phyloP scores from a whole-genome alignment of 176 grass and related monocot species.

The Oropetium thomaeum region DNA sequence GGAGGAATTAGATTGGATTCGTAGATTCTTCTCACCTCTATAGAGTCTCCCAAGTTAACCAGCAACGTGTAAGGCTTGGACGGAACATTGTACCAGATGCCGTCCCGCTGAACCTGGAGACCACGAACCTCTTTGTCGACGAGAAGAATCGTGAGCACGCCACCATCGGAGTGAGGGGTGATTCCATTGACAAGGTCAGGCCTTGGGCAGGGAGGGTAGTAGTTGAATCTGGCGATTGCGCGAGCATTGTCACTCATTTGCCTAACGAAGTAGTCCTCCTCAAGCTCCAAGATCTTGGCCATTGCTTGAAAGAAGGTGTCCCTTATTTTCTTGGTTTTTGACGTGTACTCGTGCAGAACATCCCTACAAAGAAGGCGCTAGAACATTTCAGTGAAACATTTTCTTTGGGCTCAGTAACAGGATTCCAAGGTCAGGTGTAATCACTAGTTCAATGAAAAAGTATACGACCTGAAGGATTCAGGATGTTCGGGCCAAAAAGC shows the following conservation, averaged over 20 bases:
- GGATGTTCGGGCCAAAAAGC: conserved; percentile 50
- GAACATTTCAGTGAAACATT: neutral
- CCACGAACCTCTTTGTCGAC: conserved; percentile 46
- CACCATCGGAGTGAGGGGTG: conserved; percentile 51
- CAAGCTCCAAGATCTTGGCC: conserved; percentile 27
- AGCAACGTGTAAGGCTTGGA: conserved; percentile 27
- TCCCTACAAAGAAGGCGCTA: conserved; percentile 18
- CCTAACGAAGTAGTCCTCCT: conserved; percentile 23
- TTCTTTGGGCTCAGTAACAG: neutral
- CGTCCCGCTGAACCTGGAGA: conserved; percentile 48
- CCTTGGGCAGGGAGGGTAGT: conserved; percentile 47
- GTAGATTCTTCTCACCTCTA: conserved; percentile 50
- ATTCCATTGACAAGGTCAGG: conserved; percentile 55
- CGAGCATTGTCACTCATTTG: conserved; percentile 25
- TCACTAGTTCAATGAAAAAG: neutral
- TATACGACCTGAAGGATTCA: conserved; percentile 44
- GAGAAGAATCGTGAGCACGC: conserved; percentile 45
- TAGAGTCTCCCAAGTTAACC: conserved; percentile 45
- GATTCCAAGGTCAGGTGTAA: too few relatives aligned
- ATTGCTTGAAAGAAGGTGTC: conserved; percentile 21
- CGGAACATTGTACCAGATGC: conserved; percentile 43
- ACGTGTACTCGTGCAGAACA: conserved; percentile 44
- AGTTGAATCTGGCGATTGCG: conserved; percentile 41
- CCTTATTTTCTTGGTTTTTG: conserved; percentile 27
- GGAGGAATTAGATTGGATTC: neutral